Evolutionary conservation across 1,139 yeast species (phyloP).

Genomic region (Arxiozyma heterogenica): DNA sequence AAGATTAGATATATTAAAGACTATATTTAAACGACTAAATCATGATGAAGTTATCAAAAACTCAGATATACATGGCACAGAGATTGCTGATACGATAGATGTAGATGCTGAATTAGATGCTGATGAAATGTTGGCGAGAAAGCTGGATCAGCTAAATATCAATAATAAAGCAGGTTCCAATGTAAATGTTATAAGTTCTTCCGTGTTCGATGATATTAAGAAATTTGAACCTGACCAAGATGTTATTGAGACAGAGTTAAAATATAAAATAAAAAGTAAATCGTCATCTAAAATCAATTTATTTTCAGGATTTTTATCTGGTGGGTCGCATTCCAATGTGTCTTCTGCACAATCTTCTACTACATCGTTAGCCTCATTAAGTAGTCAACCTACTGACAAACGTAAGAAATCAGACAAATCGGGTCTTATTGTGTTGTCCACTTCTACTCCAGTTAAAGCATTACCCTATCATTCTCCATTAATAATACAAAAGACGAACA

Average conservation of each 20-base stretch:
- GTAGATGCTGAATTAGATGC: slow-evolving; percentile 13
- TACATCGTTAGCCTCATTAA: not conserved
- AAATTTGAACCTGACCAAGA: slow-evolving; percentile 7
- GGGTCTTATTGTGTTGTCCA: slow-evolving; percentile 20
- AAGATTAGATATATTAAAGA: slow-evolving; percentile 16
- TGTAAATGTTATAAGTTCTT: not conserved
- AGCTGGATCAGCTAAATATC: slow-evolving; percentile 18
- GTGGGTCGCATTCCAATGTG: not conserved
- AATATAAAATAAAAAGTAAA: slow-evolving; percentile 17
- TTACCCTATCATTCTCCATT: slow-evolving; percentile 33
- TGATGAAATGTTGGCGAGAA: slow-evolving; percentile 17
- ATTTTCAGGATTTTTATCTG: slow-evolving; percentile 7
- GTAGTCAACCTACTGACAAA: not conserved
- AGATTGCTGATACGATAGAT: slow-evolving; percentile 18
- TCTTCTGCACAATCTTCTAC: not conserved
- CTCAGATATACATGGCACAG: slow-evolving; percentile 20
- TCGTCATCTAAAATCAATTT: slow-evolving; percentile 9
- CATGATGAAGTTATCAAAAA: slow-evolving; percentile 16
- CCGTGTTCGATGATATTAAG: slow-evolving; percentile 12
- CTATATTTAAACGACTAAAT: slow-evolving; percentile 15
- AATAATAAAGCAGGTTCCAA: slow-evolving; percentile 3
- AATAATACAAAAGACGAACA: slow-evolving; percentile 28
- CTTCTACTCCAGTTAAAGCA: slow-evolving; percentile 22
- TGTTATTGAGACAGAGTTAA: slow-evolving; percentile 16
- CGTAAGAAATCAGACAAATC: slow-evolving; percentile 10